Conservation (phyloP, 768 basidiomycete genomes). For the Agaricus sinodeliciosus region DNA sequence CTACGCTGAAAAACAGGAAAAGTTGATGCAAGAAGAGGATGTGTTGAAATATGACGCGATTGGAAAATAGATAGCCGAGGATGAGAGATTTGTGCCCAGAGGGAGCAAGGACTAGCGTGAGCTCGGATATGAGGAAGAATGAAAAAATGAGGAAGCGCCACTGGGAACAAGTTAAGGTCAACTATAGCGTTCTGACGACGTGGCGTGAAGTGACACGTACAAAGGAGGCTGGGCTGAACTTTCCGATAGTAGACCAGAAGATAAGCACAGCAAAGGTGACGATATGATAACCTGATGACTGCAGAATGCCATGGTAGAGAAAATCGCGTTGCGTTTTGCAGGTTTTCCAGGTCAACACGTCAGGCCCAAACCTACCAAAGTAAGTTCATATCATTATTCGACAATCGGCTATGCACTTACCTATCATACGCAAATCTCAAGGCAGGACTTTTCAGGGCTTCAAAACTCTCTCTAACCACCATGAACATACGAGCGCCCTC, state of each 20-base stretch:
- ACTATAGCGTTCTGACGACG: constrained; percentile 5
- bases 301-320: constrained; percentile 56
- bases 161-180: constrained; percentile 25
- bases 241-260: constrained; percentile 57
- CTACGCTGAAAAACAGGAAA: constrained; percentile 69
- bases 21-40: constrained; percentile 70
- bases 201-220: constrained; percentile 38
- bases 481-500: constrained; percentile 64
- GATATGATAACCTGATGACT: constrained; percentile 61
- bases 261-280: constrained; percentile 50
- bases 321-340: constrained; percentile 69
- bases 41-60: constrained; percentile 69
- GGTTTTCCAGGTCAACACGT: constrained; percentile 55
- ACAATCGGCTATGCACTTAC: constrained; percentile 30
- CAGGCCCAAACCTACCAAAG: constrained; percentile 64
- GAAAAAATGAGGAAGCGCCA: constrained; percentile 78
- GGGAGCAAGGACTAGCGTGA: constrained; percentile 58
- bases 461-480: constrained; percentile 63
- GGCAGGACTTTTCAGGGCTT: constrained; percentile 70
- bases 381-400: not conserved
- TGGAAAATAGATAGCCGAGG: constrained; percentile 51
- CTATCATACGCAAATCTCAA: constrained; percentile 84
- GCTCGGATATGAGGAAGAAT: constrained; percentile 53
- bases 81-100: constrained; percentile 34
- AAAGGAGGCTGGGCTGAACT: constrained; percentile 53